Percentiles rank a stretch among this genome's conserved stretches.
These are phyloP conservation scores for Gleditsia sinensis DNA, from an alignment of 306 rosid species.

Conservation along the genomic window DNA sequence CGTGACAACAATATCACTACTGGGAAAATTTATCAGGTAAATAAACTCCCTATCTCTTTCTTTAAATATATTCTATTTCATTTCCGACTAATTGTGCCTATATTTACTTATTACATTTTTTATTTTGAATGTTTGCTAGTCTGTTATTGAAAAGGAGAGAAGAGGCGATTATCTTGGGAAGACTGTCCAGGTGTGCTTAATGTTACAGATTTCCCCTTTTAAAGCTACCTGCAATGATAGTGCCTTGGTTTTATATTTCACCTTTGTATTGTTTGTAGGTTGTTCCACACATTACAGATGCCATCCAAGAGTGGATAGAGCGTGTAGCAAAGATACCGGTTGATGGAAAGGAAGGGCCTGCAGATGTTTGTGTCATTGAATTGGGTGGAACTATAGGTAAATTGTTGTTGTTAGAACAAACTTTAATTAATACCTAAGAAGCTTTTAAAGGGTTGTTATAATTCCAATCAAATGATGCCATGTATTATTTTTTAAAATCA, in stretches of 20 bases:
- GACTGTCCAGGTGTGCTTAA: slow-evolving; percentile 61
- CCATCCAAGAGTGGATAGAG: slow-evolving; percentile 87
- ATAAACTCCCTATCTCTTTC: background rate
- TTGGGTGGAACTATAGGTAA: slow-evolving; percentile 88
- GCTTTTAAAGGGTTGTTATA: background rate
- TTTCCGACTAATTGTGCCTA: background rate
- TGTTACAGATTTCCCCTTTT: background rate
- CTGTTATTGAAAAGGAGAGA: slow-evolving; percentile 76
- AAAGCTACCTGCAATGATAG: background rate
- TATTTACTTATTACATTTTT: slow-evolving; percentile 18
- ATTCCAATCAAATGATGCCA: background rate
- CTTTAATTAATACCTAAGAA: background rate
- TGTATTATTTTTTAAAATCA: background rate
- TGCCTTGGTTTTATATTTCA: slow-evolving; percentile 35
- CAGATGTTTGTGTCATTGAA: slow-evolving; percentile 85
- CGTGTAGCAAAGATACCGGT: slow-evolving; percentile 69
- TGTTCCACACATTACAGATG: slow-evolving; percentile 82
- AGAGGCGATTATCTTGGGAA: slow-evolving; percentile 79
- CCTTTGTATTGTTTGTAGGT: slow-evolving; percentile 45
- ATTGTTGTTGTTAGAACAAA: slow-evolving; percentile 33
- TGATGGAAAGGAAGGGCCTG: slow-evolving; percentile 75
- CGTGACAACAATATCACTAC: slow-evolving; percentile 80
- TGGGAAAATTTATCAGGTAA: slow-evolving; percentile 77
- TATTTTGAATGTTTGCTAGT: slow-evolving; percentile 47
- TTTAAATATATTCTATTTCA: background rate